These are phyloP conservation scores for Coleophoma crateriformis DNA, from an alignment of 2,329 filamentous ascomycete genomes.

Conservation along the genomic window DNA sequence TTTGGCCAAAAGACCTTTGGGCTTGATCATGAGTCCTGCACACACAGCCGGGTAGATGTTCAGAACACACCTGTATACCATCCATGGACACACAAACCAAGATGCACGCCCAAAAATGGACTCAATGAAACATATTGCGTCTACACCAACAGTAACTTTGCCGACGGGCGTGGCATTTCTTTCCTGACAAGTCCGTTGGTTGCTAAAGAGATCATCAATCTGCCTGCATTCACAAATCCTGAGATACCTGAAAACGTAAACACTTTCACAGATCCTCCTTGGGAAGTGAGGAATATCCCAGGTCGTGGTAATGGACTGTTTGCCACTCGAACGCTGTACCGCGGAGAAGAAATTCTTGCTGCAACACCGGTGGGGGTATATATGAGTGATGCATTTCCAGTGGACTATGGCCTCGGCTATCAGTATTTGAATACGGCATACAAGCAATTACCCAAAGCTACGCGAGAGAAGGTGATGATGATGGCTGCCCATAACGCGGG, in stretches of 20 bases:
- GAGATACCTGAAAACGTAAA: constrained; percentile 12
- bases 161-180: constrained; percentile 20
- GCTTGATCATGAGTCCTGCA: neutral
- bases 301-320: constrained; percentile 22
- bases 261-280: constrained; percentile 15
- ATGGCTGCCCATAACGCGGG: constrained; percentile 13
- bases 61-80: neutral
- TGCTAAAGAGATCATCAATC: constrained; percentile 10
- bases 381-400: constrained; percentile 17
- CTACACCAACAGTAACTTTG: constrained; percentile 19
- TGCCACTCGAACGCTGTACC: constrained; percentile 16
- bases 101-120: constrained; percentile 12
- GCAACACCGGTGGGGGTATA: constrained; percentile 19
- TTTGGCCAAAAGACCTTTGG: neutral
- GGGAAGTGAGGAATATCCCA: constrained; percentile 15
- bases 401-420: constrained; percentile 15
- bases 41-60: neutral
- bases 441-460: constrained; percentile 15
- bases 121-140: constrained; percentile 17
- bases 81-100: constrained; percentile 16
- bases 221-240: constrained; percentile 13
- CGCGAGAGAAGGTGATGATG: constrained; percentile 12
- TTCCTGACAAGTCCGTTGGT: constrained; percentile 19
- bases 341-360: constrained; percentile 19
- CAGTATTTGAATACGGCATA: constrained; percentile 17